Conservation (phyloP, 371 early-diverging fungal species). For the Mucor indicus region DNA sequence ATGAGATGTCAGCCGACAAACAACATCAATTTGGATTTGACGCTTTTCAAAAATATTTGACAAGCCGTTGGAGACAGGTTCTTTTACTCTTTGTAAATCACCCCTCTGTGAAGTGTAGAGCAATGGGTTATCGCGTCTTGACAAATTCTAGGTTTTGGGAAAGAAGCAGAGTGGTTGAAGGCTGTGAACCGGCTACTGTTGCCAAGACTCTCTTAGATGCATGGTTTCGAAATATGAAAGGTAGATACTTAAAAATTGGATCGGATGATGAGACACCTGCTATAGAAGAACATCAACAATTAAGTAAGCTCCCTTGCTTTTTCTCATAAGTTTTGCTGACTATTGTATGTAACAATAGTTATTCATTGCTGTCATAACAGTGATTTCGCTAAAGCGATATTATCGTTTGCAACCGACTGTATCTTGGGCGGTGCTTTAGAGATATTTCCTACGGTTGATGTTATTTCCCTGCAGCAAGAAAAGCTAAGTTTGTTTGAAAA, state of each 20-base stretch:
- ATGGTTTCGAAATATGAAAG: slow-evolving; percentile 45
- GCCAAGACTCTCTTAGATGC: slow-evolving; percentile 30
- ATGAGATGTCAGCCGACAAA: not conserved
- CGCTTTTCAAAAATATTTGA: slow-evolving; percentile 30
- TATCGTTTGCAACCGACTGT: slow-evolving; percentile 23
- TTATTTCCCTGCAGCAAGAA: slow-evolving; percentile 23
- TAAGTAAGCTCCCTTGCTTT: slow-evolving; percentile 14
- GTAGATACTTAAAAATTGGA: slow-evolving; percentile 21
- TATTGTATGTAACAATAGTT: too few species aligned
- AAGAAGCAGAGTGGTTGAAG: slow-evolving; percentile 1
- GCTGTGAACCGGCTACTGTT: slow-evolving; percentile 10
- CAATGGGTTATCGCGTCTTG: slow-evolving; percentile 37
- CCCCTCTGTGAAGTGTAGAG: slow-evolving; percentile 40
- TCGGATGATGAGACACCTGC: slow-evolving; percentile 15
- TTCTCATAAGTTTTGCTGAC: not conserved
- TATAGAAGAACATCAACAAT: slow-evolving; percentile 21
- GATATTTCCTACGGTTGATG: slow-evolving; percentile 29
- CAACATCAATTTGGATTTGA: slow-evolving; percentile 19
- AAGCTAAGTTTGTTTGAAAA: slow-evolving; percentile 23
- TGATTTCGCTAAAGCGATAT: slow-evolving; percentile 24
- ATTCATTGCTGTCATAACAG: slow-evolving; percentile 27
- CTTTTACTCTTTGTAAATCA: slow-evolving; percentile 41
- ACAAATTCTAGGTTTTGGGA: slow-evolving; percentile 35
- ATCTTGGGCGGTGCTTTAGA: slow-evolving; percentile 42
- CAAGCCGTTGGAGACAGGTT: slow-evolving; percentile 37